phyloP scores from a whole-genome alignment of 2,329 filamentous ascomycete species.

The Phyllachora maydis region DNA sequence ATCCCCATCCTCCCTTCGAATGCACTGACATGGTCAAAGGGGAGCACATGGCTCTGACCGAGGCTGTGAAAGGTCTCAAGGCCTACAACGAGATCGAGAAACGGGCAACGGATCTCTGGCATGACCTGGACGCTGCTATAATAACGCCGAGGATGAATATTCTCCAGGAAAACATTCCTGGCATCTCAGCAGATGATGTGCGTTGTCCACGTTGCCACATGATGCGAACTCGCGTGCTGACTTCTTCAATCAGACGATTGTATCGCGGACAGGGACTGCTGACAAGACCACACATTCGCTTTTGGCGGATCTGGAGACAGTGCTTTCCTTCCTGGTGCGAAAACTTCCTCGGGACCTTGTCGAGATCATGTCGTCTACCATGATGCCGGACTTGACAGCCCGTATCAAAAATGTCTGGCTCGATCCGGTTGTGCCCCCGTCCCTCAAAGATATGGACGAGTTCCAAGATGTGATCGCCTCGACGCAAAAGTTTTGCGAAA shows the following conservation, averaged over 20 bases:
- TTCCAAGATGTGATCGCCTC: slow-evolving; percentile 54
- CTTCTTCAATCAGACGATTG: slow-evolving; percentile 12
- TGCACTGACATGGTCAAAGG: no score
- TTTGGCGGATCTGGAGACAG: slow-evolving; percentile 27
- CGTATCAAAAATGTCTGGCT: slow-evolving; percentile 58
- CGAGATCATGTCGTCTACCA: slow-evolving; percentile 39
- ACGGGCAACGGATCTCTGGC: slow-evolving; percentile 38
- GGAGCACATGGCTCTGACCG: slow-evolving; percentile 27
- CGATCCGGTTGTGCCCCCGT: slow-evolving; percentile 52
- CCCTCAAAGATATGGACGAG: slow-evolving; percentile 44
- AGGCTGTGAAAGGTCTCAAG: slow-evolving; percentile 33
- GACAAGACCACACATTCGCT: slow-evolving; percentile 26
- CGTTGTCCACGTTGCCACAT: no score
- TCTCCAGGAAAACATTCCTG: slow-evolving; percentile 12
- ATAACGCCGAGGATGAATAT: slow-evolving; percentile 36
- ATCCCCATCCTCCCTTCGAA: no score
- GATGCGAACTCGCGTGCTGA: slow-evolving; percentile 1
- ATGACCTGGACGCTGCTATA: slow-evolving; percentile 38
- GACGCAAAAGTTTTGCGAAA: slow-evolving; percentile 41
- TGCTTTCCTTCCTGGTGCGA: slow-evolving; percentile 29
- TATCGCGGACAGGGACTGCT: slow-evolving; percentile 18
- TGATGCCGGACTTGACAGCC: slow-evolving; percentile 49
- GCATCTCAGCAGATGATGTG: slow-evolving; percentile 20
- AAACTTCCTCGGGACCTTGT: slow-evolving; percentile 32
- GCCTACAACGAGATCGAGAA: slow-evolving; percentile 40